Evolutionary conservation across 768 basidiomycete genomes (phyloP).

Genomic region (Leccinum aurantiacum): DNA sequence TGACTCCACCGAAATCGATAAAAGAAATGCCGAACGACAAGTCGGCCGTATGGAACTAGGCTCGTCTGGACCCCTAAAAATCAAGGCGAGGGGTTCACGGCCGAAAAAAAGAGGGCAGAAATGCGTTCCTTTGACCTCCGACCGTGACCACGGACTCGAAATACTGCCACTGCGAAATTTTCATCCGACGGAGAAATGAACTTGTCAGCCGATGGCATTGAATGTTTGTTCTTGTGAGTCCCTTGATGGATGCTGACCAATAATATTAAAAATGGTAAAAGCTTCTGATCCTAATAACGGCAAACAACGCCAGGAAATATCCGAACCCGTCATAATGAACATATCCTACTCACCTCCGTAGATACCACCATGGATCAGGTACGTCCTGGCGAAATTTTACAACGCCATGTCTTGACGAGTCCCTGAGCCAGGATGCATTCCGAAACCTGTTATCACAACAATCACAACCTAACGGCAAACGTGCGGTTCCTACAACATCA

Average conservation of each 20-base stretch:
- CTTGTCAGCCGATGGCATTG: no score
- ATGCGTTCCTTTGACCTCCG: slow-evolving; percentile 9
- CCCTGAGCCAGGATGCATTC: slow-evolving; percentile 55
- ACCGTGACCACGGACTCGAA: no score
- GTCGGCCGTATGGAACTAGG: neutral
- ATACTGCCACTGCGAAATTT: neutral
- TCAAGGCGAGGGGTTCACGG: neutral
- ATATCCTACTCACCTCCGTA: neutral
- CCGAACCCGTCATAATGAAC: neutral
- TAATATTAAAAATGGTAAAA: slow-evolving; percentile 8
- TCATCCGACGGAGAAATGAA: slow-evolving; percentile 3
- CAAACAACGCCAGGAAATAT: slow-evolving; percentile 26
- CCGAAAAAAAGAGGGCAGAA: neutral
- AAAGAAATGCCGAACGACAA: slow-evolving; percentile 5
- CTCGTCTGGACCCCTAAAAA: slow-evolving; percentile 5
- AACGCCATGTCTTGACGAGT: neutral
- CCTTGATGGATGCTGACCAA: slow-evolving; percentile 10
- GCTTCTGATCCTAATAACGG: slow-evolving; percentile 28
- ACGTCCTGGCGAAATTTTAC: neutral
- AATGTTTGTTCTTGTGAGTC: no score
- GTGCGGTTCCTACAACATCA: slow-evolving; percentile 1
- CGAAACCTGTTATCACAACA: slow-evolving; percentile 44
- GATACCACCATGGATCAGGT: slow-evolving; percentile 31
- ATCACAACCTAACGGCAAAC: slow-evolving; percentile 15
- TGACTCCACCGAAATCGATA: slow-evolving; percentile 20